Percentiles rank a stretch among this genome's conserved stretches.
These are phyloP conservation scores for Basidiobolus heterosporus DNA, from an alignment of 371 early-diverging fungal genomes.

Conservation along the genomic window DNA sequence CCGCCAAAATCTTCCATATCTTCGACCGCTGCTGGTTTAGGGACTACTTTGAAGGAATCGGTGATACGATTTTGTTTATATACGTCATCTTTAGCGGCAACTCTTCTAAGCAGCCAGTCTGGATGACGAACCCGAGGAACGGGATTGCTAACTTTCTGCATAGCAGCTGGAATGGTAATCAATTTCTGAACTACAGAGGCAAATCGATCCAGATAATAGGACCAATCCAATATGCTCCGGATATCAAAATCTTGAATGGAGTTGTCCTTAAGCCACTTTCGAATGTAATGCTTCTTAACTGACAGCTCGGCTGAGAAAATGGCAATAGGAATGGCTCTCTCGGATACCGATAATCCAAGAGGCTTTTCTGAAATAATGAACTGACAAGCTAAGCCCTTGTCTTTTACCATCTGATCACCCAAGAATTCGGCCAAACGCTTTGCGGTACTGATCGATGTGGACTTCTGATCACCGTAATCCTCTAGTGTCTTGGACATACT, in stretches of 20 bases:
- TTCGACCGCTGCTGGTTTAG: slow-evolving; percentile 11
- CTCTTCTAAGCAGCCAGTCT: slow-evolving; percentile 80
- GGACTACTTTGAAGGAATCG: slow-evolving; percentile 45
- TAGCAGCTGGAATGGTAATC: slow-evolving; percentile 97
- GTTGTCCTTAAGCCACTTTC: slow-evolving; percentile 85
- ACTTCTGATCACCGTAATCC: slow-evolving; percentile 87
- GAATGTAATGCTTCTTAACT: slow-evolving; percentile 68
- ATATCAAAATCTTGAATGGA: slow-evolving; percentile 55
- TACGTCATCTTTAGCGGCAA: slow-evolving; percentile 51
- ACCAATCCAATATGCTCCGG: slow-evolving; percentile 94
- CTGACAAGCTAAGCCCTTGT: slow-evolving; percentile 92
- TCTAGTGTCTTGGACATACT: slow-evolving; percentile 92
- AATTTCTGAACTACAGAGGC: slow-evolving; percentile 91
- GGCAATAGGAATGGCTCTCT: slow-evolving; percentile 92
- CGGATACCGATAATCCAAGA: slow-evolving; percentile 74
- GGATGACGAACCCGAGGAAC: slow-evolving; percentile 85
- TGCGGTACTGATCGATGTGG: slow-evolving; percentile 92
- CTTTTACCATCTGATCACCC: slow-evolving; percentile 94
- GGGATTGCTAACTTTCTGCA: slow-evolving; percentile 91
- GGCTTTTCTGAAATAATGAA: slow-evolving; percentile 91
- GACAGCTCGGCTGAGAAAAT: slow-evolving; percentile 80
- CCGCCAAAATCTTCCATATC: slow-evolving; percentile 44
- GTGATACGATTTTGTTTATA: slow-evolving; percentile 75
- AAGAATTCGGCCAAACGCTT: slow-evolving; percentile 93
- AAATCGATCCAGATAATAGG: slow-evolving; percentile 95